These are phyloP conservation scores for Candida arabinofermentans DNA, from an alignment of 805 yeast species.

Conservation along the genomic window DNA sequence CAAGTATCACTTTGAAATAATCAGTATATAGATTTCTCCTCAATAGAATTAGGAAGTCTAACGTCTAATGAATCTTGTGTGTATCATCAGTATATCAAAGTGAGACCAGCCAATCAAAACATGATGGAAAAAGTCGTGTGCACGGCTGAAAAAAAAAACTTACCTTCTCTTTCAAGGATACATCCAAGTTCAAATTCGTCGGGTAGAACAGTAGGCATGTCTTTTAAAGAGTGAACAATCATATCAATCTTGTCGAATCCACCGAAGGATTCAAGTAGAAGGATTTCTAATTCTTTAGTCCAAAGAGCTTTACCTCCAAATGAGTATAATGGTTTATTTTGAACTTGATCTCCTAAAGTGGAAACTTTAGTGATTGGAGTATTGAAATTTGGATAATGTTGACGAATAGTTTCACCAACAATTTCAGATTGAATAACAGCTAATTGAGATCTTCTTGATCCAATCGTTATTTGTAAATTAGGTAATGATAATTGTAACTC, in stretches of 20 bases:
- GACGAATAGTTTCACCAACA: slow-evolving; percentile 58
- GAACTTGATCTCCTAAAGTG: slow-evolving; percentile 89
- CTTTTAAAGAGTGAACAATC: slow-evolving; percentile 92
- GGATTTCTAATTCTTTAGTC: slow-evolving; percentile 91
- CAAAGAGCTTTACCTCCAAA: slow-evolving; percentile 96
- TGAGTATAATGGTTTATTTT: slow-evolving; percentile 79
- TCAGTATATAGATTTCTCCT: slow-evolving; percentile 26
- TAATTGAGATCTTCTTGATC: slow-evolving; percentile 83
- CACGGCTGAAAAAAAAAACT: slow-evolving; percentile 16
- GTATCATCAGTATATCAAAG: slow-evolving; percentile 20
- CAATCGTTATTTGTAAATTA: slow-evolving; percentile 43
- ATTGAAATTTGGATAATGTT: slow-evolving; percentile 54
- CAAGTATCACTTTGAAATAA: neutral
- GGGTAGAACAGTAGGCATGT: slow-evolving; percentile 85
- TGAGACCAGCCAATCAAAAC: neutral
- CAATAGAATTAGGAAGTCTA: slow-evolving; percentile 35
- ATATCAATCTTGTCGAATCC: slow-evolving; percentile 69
- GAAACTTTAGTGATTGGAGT: slow-evolving; percentile 76
- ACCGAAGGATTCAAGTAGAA: slow-evolving; percentile 63
- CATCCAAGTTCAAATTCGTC: slow-evolving; percentile 89
- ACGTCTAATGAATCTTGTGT: slow-evolving; percentile 29
- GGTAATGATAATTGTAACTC: slow-evolving; percentile 17
- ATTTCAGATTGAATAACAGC: slow-evolving; percentile 85
- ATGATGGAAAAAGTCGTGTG: neutral
- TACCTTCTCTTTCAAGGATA: slow-evolving; percentile 68